Conservation (phyloP, 345 rosid species). For the Lumnitzera littorea region DNA sequence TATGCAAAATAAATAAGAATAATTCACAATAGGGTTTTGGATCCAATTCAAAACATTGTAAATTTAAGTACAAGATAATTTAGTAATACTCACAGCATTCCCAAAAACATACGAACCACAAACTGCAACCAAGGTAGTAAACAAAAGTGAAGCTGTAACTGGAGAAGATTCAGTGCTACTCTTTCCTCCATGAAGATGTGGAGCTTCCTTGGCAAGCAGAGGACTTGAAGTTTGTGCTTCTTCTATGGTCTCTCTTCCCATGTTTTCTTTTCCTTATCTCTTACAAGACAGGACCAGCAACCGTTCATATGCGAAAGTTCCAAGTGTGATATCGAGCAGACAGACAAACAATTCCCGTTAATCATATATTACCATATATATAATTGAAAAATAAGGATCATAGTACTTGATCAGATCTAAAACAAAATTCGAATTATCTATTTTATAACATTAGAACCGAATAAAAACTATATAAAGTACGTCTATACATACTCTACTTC, state of each 20-base stretch:
- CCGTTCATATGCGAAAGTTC: background rate
- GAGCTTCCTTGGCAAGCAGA: constrained; percentile 17
- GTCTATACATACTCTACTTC: no score
- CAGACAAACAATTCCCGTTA: no score
- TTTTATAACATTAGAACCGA: no score
- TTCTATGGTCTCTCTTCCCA: constrained; percentile 7
- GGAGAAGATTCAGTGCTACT: constrained; percentile 12
- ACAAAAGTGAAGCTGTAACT: constrained; percentile 16
- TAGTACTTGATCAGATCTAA: no score
- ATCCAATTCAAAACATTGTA: background rate
- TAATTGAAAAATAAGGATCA: no score
- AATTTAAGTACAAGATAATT: background rate
- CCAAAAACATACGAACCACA: constrained; percentile 43
- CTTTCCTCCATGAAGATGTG: background rate
- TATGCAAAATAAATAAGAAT: no score
- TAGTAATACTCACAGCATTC: constrained; percentile 30
- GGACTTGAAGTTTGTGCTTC: constrained; percentile 15
- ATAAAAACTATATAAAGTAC: no score
- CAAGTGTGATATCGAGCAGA: background rate
- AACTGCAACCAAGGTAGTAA: constrained; percentile 32
- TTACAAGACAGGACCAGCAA: background rate
- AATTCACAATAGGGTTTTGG: no score
- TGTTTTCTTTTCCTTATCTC: constrained; percentile 2
- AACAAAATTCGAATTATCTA: no score
- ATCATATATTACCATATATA: no score